Evolutionary conservation across 1,284 basidiomycete genomes (phyloP).

Genomic region (Malassezia dermatis): DNA sequence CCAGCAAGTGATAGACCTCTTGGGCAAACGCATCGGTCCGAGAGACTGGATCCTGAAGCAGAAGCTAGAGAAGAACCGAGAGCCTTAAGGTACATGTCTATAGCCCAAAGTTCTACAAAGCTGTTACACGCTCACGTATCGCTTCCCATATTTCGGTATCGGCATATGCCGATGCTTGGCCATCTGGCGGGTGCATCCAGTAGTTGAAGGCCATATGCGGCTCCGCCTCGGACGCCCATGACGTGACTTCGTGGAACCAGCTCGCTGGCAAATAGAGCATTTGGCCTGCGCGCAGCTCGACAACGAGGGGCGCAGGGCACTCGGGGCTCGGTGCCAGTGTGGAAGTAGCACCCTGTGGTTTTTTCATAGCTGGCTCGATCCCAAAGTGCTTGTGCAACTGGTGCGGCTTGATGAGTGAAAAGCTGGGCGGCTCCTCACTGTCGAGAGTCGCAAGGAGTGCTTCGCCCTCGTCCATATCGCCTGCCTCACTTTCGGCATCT

Average conservation of each 20-base stretch:
- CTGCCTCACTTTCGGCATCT: constrained; percentile 25
- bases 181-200: constrained; percentile 46
- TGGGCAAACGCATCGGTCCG: constrained; percentile 14
- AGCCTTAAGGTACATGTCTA: neutral
- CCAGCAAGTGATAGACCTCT: constrained; percentile 10
- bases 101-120: neutral
- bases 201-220: constrained; percentile 47
- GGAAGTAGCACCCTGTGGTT: neutral
- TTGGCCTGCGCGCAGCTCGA: constrained; percentile 35
- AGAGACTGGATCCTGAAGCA: constrained; percentile 2
- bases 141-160: constrained; percentile 41
- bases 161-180: constrained; percentile 23
- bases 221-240: constrained; percentile 15
- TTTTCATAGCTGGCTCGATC: constrained; percentile 19
- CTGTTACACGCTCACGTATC: constrained; percentile 4
- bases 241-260: constrained; percentile 48
- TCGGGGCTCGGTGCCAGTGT: constrained; percentile 11
- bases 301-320: constrained; percentile 39
- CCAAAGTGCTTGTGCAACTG: constrained; percentile 30
- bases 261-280: constrained; percentile 46
- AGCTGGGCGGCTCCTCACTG: constrained; percentile 37
- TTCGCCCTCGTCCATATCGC: constrained; percentile 28
- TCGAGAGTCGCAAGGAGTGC: constrained; percentile 12
- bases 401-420: constrained; percentile 32
- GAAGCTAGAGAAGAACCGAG: constrained; percentile 4